Percentiles rank a stretch among this genome's conserved stretches.
Evolutionary conservation across 2,329 filamentous ascomycete genomes (phyloP).

Genomic region (Sclerotinia minor): DNA sequence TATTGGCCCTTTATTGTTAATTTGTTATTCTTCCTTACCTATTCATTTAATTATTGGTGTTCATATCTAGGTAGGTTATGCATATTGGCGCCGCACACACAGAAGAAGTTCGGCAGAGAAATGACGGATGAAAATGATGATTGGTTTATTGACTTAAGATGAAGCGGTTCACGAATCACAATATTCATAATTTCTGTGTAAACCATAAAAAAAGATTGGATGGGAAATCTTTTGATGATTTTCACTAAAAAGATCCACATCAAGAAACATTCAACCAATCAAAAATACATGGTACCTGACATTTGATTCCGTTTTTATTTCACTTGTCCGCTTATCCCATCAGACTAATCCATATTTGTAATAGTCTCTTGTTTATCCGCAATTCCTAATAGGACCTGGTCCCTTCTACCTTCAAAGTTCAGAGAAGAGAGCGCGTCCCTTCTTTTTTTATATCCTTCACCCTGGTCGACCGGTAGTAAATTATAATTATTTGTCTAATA

Average conservation of each 20-base stretch:
- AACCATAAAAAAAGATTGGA: conserved; percentile 7
- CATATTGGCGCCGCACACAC: conserved; percentile 7
- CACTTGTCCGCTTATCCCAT: background rate
- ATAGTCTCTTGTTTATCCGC: background rate
- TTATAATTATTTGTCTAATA: too few species aligned
- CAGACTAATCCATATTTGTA: background rate
- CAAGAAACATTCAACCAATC: background rate
- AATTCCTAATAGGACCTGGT: background rate
- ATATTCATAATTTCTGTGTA: background rate
- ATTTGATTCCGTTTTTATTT: background rate
- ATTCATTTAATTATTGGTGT: background rate
- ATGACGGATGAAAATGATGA: background rate
- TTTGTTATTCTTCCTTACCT: background rate
- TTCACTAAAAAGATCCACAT: background rate
- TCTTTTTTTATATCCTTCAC: background rate
- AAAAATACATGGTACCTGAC: background rate
- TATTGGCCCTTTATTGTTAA: background rate
- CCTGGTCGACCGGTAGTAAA: background rate
- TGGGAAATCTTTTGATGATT: background rate
- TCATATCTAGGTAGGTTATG: background rate
- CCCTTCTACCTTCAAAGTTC: background rate
- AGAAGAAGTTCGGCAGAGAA: background rate
- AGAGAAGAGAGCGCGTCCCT: background rate
- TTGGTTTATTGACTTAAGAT: conserved; percentile 2
- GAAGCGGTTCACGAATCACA: conserved; percentile 5